A percentile compares a stretch with the other conserved stretches of the same genome.
Conservation (phyloP, 2,329 filamentous ascomycete species). For the Pseudogymnoascus sp. region DNA sequence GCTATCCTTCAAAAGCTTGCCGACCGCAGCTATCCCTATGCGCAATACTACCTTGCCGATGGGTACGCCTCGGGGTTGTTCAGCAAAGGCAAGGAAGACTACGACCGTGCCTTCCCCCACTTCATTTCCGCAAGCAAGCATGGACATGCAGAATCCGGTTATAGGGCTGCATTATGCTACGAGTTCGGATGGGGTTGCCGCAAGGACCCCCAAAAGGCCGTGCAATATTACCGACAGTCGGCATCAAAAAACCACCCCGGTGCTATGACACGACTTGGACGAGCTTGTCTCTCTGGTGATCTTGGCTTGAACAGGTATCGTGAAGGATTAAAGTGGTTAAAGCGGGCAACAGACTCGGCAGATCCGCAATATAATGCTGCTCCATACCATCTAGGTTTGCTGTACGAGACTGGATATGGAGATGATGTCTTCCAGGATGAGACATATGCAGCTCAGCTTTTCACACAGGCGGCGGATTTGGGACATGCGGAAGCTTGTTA, state of each 20-base stretch:
- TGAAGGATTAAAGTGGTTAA: constrained; percentile 94
- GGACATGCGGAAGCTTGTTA: constrained; percentile 81
- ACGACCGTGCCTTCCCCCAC: constrained; percentile 83
- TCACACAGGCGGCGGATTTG: constrained; percentile 88
- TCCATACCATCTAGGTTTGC: constrained; percentile 78
- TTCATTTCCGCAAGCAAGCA: constrained; percentile 94
- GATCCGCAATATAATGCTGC: constrained; percentile 88
- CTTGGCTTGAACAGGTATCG: constrained; percentile 79
- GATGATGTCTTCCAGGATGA: constrained; percentile 91
- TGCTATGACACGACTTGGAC: constrained; percentile 84
- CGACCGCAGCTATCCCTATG: constrained; percentile 87
- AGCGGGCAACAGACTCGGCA: constrained; percentile 81
- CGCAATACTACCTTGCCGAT: constrained; percentile 94
- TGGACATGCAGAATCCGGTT: constrained; percentile 92
- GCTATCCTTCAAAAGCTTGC: constrained; percentile 80
- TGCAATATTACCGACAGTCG: constrained; percentile 84
- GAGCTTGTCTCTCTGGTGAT: constrained; percentile 83
- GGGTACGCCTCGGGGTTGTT: constrained; percentile 92
- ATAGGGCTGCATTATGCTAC: constrained; percentile 88
- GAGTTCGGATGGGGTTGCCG: constrained; percentile 97
- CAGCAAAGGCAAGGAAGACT: constrained; percentile 87
- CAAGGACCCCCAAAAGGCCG: constrained; percentile 82
- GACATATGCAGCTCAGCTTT: constrained; percentile 83
- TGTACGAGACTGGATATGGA: constrained; percentile 91
- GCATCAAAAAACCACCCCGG: constrained; percentile 93